A percentile compares a stretch with the other conserved stretches of the same genome.
Evolutionary conservation across 2,329 filamentous ascomycete genomes (phyloP).

Genomic region (Cladophialophora chaetospira): DNA sequence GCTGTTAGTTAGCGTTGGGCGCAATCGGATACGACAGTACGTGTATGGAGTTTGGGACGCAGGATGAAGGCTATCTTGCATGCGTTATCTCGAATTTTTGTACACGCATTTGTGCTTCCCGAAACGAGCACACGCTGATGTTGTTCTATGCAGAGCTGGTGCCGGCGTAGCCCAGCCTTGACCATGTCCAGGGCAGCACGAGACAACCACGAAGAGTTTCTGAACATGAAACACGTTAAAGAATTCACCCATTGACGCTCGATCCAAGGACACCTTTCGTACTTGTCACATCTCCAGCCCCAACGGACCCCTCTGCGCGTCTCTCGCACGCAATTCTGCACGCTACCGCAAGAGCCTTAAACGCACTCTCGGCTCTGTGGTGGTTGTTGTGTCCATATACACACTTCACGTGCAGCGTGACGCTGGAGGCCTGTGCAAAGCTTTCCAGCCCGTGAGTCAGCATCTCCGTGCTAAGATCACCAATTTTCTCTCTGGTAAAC

Average conservation of each 20-base stretch:
- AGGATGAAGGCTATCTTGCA: neutral
- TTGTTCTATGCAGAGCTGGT: neutral
- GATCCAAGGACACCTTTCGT: slow-evolving; percentile 81
- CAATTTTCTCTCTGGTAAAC: slow-evolving; percentile 87
- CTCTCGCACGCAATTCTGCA: slow-evolving; percentile 73
- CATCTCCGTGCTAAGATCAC: slow-evolving; percentile 93
- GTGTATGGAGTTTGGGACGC: neutral
- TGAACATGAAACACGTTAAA: neutral
- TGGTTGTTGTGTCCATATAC: slow-evolving; percentile 91
- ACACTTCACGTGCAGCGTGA: slow-evolving; percentile 96
- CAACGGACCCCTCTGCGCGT: slow-evolving; percentile 73
- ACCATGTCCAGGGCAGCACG: neutral
- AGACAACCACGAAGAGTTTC: neutral
- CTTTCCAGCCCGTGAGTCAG: slow-evolving; percentile 92
- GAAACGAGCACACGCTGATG: neutral
- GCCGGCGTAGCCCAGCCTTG: neutral
- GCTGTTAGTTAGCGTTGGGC: slow-evolving; percentile 1
- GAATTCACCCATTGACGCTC: slow-evolving; percentile 29
- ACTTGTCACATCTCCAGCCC: slow-evolving; percentile 87
- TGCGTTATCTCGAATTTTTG: neutral
- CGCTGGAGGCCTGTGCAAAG: slow-evolving; percentile 84
- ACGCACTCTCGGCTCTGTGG: slow-evolving; percentile 92
- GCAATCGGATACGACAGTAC: slow-evolving; percentile 10
- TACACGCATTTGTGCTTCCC: neutral
- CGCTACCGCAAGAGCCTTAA: slow-evolving; percentile 92